phyloP scores from a whole-genome alignment of 2,329 filamentous ascomycete genomes.

The Neofusicoccum kwambonambiense region DNA sequence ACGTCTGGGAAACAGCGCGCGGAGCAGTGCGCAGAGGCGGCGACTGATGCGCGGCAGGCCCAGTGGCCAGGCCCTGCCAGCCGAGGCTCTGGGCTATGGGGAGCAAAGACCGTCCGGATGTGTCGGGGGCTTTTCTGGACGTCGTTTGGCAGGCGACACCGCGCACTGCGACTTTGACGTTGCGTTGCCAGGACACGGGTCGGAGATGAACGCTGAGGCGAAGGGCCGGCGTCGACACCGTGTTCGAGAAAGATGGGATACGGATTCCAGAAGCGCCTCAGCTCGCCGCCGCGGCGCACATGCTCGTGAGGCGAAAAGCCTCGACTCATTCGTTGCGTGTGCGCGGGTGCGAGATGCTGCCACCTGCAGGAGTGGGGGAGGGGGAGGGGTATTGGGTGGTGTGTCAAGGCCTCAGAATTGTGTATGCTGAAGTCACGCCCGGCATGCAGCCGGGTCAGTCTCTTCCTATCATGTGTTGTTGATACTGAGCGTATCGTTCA shows the following conservation, averaged over 20 bases:
- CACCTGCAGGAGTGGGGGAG: slow-evolving; percentile 14
- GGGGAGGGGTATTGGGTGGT: not conserved
- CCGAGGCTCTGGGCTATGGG: not conserved
- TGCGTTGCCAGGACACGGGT: slow-evolving; percentile 13
- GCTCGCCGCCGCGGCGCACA: not conserved
- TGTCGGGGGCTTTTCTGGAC: not conserved
- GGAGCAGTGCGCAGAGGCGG: not conserved
- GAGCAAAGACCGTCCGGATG: slow-evolving; percentile 1
- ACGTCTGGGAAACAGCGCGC: not conserved
- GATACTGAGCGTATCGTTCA: slow-evolving; percentile 27
- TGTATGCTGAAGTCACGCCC: slow-evolving; percentile 36
- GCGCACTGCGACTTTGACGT: slow-evolving; percentile 7
- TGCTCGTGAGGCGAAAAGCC: slow-evolving; percentile 1
- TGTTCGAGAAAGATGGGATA: slow-evolving; percentile 10
- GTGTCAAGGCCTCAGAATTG: slow-evolving; percentile 33
- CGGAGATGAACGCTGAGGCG: slow-evolving; percentile 10
- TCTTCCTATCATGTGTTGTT: slow-evolving; percentile 40
- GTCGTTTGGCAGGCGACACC: slow-evolving; percentile 9
- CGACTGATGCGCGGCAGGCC: not conserved
- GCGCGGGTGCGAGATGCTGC: slow-evolving; percentile 3
- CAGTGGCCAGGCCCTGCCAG: slow-evolving; percentile 2
- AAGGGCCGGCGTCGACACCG: slow-evolving; percentile 11
- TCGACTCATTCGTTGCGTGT: not conserved
- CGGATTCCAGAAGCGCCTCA: slow-evolving; percentile 14
- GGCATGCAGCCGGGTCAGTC: slow-evolving; percentile 33